phyloP scores from a whole-genome alignment of 495 filamentous ascomycete genomes.

The Aspergillus wentii region DNA sequence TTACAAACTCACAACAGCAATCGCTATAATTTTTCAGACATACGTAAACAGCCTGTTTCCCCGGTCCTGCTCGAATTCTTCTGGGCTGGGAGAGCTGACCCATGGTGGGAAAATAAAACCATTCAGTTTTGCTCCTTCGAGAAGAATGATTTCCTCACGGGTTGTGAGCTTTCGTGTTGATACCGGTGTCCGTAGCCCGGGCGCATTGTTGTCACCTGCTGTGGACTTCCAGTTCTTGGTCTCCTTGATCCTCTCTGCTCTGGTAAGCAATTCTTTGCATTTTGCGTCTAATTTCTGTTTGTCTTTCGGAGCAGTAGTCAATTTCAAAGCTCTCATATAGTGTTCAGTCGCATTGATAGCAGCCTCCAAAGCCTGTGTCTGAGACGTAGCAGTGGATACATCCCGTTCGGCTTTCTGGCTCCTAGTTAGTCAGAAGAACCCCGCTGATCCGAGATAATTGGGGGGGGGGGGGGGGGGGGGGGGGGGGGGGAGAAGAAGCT shows the following conservation, averaged over 20 bases:
- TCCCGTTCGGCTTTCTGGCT: constrained; percentile 57
- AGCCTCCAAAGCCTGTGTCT: constrained; percentile 64
- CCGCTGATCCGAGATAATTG: not conserved
- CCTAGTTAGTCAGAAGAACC: constrained; percentile 13
- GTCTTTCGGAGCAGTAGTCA: constrained; percentile 47
- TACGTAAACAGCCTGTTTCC: constrained; percentile 49
- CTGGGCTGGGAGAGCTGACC: constrained; percentile 50
- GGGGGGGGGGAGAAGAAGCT: not conserved
- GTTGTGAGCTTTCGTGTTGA: constrained; percentile 61
- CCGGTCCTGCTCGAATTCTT: constrained; percentile 45
- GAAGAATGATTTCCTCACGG: constrained; percentile 72
- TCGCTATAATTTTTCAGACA: constrained; percentile 19
- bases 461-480: not conserved
- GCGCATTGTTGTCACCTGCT: constrained; percentile 10
- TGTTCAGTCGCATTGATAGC: constrained; percentile 71
- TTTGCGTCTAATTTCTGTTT: constrained; percentile 56
- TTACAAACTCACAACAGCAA: not conserved
- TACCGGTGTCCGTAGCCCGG: constrained; percentile 22
- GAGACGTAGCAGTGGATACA: constrained; percentile 49
- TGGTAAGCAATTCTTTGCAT: constrained; percentile 59
- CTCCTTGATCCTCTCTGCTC: constrained; percentile 70
- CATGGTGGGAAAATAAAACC: constrained; percentile 80
- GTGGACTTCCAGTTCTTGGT: constrained; percentile 25
- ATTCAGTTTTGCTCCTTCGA: constrained; percentile 73
- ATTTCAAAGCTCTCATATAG: constrained; percentile 67